A percentile compares a stretch with the other conserved stretches of the same genome.
phyloP scores from a whole-genome alignment of 2,329 filamentous ascomycete species.

The Hymenoscyphus scutula region DNA sequence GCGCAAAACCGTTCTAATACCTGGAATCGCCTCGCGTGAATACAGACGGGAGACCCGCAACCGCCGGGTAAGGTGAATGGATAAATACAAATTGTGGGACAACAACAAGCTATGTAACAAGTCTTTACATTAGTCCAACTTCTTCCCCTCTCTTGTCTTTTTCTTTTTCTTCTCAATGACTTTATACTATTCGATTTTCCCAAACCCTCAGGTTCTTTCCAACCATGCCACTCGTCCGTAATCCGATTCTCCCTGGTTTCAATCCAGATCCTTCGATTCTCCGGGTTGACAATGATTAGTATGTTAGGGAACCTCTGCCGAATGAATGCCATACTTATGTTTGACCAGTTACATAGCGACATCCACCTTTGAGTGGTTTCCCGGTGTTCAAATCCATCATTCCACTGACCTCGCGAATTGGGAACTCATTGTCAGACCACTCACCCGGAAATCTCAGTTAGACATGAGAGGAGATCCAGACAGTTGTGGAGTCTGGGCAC shows the following conservation, averaged over 20 bases:
- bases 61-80: slow-evolving; percentile 1
- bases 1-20: too few relatives aligned
- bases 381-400: slow-evolving; percentile 52
- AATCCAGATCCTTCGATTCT: slow-evolving; percentile 54
- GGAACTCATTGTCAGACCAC: slow-evolving; percentile 43
- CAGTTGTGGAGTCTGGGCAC: slow-evolving; percentile 63
- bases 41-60: too few relatives aligned
- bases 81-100: not conserved
- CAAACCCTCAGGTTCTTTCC: not conserved
- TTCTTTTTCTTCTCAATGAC: not conserved
- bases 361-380: slow-evolving; percentile 55
- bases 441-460: slow-evolving; percentile 50
- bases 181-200: not conserved
- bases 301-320: not conserved
- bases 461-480: slow-evolving; percentile 60
- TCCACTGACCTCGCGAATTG: slow-evolving; percentile 45
- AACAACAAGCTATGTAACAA: not conserved
- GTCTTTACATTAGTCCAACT: not conserved
- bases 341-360: slow-evolving; percentile 45
- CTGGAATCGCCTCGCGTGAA: too few relatives aligned
- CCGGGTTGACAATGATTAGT: slow-evolving; percentile 47
- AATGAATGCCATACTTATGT: not conserved
- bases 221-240: slow-evolving; percentile 19
- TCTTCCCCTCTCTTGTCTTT: not conserved
- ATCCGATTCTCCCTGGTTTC: slow-evolving; percentile 49